Conservation (phyloP, 495 filamentous ascomycete genomes). For the Neurospora intermedia region DNA sequence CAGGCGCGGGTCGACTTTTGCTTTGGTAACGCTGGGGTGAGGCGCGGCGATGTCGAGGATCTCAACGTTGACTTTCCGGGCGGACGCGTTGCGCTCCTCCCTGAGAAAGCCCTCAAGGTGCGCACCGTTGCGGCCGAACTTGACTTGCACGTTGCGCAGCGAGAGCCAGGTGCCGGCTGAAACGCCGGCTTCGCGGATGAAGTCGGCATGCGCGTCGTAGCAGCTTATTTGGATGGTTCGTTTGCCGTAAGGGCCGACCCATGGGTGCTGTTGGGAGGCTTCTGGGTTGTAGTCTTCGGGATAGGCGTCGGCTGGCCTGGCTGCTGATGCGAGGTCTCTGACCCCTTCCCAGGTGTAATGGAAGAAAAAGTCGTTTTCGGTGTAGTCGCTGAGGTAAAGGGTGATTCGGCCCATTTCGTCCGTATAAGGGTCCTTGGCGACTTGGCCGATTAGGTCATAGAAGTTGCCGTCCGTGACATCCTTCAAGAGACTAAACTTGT, state of each 20-base stretch:
- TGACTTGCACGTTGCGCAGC: constrained; percentile 65
- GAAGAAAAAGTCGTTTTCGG: constrained; percentile 51
- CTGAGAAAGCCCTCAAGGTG: constrained; percentile 66
- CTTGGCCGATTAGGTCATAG: constrained; percentile 65
- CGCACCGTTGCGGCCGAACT: constrained; percentile 35
- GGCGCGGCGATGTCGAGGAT: constrained; percentile 14
- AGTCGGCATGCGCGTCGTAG: constrained; percentile 56
- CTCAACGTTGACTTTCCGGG: constrained; percentile 43
- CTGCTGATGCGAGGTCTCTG: constrained; percentile 24
- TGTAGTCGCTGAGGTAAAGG: constrained; percentile 83
- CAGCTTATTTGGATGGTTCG: constrained; percentile 61
- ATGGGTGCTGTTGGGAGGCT: constrained; percentile 20
- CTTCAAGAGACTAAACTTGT: constrained; percentile 56
- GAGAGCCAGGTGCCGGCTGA: constrained; percentile 48
- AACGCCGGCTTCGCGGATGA: constrained; percentile 40
- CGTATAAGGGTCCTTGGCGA: constrained; percentile 51
- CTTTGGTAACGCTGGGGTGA: not conserved
- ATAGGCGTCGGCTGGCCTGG: constrained; percentile 12
- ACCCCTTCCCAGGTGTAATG: constrained; percentile 40
- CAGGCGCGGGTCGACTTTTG: constrained; percentile 41
- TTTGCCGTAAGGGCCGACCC: constrained; percentile 72
- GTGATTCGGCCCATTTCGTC: constrained; percentile 38
- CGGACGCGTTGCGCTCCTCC: constrained; percentile 40
- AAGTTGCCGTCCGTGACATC: constrained; percentile 47
- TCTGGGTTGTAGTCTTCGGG: constrained; percentile 21